phyloP scores from a whole-genome alignment of 2,329 filamentous ascomycete genomes.

The Aspergillus sclerotialis region DNA sequence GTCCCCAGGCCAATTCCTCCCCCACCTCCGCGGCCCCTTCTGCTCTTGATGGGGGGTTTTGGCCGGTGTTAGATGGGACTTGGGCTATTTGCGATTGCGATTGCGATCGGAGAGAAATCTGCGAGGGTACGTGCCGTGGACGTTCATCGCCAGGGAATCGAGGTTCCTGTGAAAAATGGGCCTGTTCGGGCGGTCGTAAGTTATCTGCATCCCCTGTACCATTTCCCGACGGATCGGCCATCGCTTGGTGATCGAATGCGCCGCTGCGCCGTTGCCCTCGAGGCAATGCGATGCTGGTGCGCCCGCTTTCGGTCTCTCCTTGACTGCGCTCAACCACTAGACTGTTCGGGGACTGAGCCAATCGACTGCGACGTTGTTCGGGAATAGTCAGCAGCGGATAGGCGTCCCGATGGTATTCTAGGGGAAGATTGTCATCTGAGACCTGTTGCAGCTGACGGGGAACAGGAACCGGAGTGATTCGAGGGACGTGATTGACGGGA shows the following conservation, averaged over 20 bases:
- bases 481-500: slow-evolving; percentile 55
- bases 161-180: slow-evolving; percentile 19
- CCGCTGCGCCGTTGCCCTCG: slow-evolving; percentile 32
- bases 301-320: slow-evolving; percentile 40
- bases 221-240: slow-evolving; percentile 19
- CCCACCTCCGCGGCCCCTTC: slow-evolving; percentile 51
- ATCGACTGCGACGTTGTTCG: slow-evolving; percentile 49
- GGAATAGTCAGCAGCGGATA: slow-evolving; percentile 52
- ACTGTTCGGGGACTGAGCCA: slow-evolving; percentile 41
- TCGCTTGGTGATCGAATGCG: slow-evolving; percentile 13
- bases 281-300: slow-evolving; percentile 49
- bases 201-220: slow-evolving; percentile 20
- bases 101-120: slow-evolving; percentile 34
- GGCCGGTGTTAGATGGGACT: slow-evolving; percentile 30
- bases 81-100: slow-evolving; percentile 34
- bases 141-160: too few species aligned
- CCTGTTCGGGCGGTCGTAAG: slow-evolving; percentile 23
- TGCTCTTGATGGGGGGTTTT: slow-evolving; percentile 20
- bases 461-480: slow-evolving; percentile 42
- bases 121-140: slow-evolving; percentile 34
- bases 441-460: slow-evolving; percentile 21
- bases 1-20: slow-evolving; percentile 79
- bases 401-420: slow-evolving; percentile 38
- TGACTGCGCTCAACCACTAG: slow-evolving; percentile 43
- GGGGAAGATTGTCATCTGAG: slow-evolving; percentile 28